phyloP scores from a whole-genome alignment of 371 early-diverging fungal genomes.

The Lichtheimia corymbifera region DNA sequence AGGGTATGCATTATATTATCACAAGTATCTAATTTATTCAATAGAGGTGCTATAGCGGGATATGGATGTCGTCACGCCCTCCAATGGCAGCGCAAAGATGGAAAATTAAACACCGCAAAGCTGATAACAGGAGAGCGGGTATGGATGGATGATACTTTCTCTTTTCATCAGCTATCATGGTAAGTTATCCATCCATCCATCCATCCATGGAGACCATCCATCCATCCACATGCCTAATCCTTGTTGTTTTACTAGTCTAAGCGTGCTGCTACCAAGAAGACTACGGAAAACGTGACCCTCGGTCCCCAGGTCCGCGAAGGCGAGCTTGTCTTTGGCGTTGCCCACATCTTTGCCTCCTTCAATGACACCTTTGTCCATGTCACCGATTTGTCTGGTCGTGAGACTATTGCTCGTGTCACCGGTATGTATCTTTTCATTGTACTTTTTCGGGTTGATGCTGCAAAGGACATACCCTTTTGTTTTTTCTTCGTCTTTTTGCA shows the following conservation, averaged over 20 bases:
- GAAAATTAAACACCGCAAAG: too few relatives aligned
- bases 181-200: conserved; percentile 6
- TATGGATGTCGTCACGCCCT: too few relatives aligned
- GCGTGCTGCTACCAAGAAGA: conserved; percentile 70
- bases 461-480: conserved; percentile 21
- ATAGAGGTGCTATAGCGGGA: too few relatives aligned
- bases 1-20: too few relatives aligned
- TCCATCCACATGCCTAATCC: conserved; percentile 6
- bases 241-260: conserved; percentile 30
- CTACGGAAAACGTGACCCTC: conserved; percentile 88
- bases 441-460: conserved; percentile 4
- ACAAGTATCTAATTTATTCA: too few relatives aligned
- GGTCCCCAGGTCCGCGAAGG: conserved; percentile 98
- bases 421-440: conserved; percentile 58
- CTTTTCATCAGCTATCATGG: conserved; percentile 5
- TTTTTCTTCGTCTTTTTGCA: neutral
- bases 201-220: conserved; percentile 13
- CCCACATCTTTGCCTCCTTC: conserved; percentile 99
- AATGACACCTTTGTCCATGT: conserved; percentile 99
- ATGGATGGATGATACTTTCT: neutral
- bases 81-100: too few relatives aligned
- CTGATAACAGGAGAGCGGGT: too few relatives aligned
- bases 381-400: conserved; percentile 99
- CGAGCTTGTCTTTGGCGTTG: conserved; percentile 99
- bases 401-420: conserved; percentile 99